Conservation (phyloP, 495 filamentous ascomycete species). For the Penicillium steckii region DNA sequence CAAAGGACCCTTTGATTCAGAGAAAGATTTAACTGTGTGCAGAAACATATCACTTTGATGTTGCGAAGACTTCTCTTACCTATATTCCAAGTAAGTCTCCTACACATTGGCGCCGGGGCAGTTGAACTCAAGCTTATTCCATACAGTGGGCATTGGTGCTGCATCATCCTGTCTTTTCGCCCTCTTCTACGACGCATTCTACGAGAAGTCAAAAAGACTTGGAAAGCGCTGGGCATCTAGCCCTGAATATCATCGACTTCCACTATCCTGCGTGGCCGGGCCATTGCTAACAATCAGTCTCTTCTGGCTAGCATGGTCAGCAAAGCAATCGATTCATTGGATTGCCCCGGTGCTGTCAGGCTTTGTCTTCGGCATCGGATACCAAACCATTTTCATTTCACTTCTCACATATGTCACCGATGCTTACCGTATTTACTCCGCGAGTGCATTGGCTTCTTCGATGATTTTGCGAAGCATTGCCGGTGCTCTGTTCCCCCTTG, state of each 20-base stretch:
- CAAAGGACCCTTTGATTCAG: not conserved
- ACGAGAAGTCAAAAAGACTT: conserved; percentile 38
- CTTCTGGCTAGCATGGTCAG: conserved; percentile 76
- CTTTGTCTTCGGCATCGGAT: conserved; percentile 68
- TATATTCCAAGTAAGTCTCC: conserved; percentile 39
- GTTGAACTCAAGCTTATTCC: conserved; percentile 8
- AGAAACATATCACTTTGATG: conserved; percentile 36
- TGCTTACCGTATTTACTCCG: conserved; percentile 70
- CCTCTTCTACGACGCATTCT: conserved; percentile 55
- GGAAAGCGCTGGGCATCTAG: conserved; percentile 39
- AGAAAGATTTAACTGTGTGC: not conserved
- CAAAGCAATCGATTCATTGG: conserved; percentile 54
- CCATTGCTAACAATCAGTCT: conserved; percentile 58
- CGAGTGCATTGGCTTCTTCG: conserved; percentile 66
- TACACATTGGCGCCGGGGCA: not conserved
- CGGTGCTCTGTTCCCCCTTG: conserved; percentile 55
- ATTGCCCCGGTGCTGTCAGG: conserved; percentile 64
- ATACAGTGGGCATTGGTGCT: conserved; percentile 37
- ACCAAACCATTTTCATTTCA: conserved; percentile 63
- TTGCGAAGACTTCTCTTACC: conserved; percentile 39
- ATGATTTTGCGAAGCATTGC: conserved; percentile 58
- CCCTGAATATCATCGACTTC: conserved; percentile 65
- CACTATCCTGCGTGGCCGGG: conserved; percentile 64
- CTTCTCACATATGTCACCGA: conserved; percentile 76
- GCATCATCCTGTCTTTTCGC: conserved; percentile 38